A percentile compares a stretch with the other conserved stretches of the same genome.
These are phyloP conservation scores for Mediolabrus comicus DNA, from an alignment of 108 stramenopile genomes.

Conservation along the genomic window DNA sequence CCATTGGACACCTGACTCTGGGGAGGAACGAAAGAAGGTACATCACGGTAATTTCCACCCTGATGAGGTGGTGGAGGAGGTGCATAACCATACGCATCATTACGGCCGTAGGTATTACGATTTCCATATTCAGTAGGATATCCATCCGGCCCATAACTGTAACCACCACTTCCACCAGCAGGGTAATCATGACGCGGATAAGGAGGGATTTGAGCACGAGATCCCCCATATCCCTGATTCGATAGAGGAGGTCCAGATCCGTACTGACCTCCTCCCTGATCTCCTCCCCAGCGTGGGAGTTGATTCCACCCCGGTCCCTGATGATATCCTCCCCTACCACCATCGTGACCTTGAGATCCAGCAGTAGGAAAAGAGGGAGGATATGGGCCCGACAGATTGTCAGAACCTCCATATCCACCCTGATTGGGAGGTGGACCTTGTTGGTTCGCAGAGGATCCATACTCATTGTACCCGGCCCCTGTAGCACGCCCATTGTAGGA, in stretches of 20 bases:
- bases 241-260: background rate
- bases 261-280: slow-evolving; percentile 5
- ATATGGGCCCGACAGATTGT: slow-evolving; percentile 18
- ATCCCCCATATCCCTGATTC: background rate
- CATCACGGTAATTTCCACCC: slow-evolving; percentile 9
- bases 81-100: slow-evolving; percentile 1
- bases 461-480: background rate
- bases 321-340: slow-evolving; percentile 2
- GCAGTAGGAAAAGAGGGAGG: slow-evolving; percentile 21
- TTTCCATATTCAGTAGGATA: slow-evolving; percentile 1
- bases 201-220: background rate
- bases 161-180: slow-evolving; percentile 3
- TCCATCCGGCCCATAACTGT: background rate
- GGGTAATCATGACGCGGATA: background rate
- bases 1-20: background rate
- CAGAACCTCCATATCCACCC: background rate
- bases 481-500: background rate
- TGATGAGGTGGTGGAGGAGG: background rate
- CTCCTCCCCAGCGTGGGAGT: slow-evolving; percentile 32
- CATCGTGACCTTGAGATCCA: background rate
- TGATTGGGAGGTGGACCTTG: background rate
- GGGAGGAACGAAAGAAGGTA: slow-evolving; percentile 34
- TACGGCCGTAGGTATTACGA: background rate
- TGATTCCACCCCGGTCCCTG: slow-evolving; percentile 29
- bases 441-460: background rate